A percentile compares a stretch with the other conserved stretches of the same genome.
phyloP scores from a whole-genome alignment of 768 basidiomycete species.

The Chalciporus pseudorubinellus region DNA sequence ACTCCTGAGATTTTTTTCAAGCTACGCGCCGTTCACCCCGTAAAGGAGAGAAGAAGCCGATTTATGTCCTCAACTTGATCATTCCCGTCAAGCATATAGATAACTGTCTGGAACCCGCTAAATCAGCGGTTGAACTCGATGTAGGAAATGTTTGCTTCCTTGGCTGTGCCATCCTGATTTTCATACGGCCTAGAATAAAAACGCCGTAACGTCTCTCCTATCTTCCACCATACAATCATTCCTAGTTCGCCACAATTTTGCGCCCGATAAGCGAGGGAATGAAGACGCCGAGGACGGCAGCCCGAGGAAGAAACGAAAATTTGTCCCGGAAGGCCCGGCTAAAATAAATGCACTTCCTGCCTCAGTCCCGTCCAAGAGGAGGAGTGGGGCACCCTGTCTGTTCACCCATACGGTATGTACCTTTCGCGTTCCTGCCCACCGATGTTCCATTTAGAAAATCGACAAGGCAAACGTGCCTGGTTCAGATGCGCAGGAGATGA shows the following conservation, averaged over 20 bases:
- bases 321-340: constrained; percentile 21
- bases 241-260: constrained; percentile 62
- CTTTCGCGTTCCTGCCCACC: constrained; percentile 4
- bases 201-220: constrained; percentile 54
- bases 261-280: constrained; percentile 19
- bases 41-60: constrained; percentile 73
- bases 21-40: constrained; percentile 70
- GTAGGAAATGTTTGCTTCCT: constrained; percentile 39
- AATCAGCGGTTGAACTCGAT: constrained; percentile 62
- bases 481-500: constrained; percentile 28
- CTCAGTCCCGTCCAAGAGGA: constrained; percentile 5
- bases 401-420: constrained; percentile 22
- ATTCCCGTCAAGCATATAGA: constrained; percentile 69
- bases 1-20: constrained; percentile 27
- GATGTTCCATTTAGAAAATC: constrained; percentile 8
- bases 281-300: constrained; percentile 24
- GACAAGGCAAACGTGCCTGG: constrained; percentile 19
- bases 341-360: constrained; percentile 7
- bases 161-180: constrained; percentile 11
- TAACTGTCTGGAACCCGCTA: constrained; percentile 77
- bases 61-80: constrained; percentile 78
- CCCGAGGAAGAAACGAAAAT: constrained; percentile 53
- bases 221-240: constrained; percentile 59
- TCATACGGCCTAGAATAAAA: constrained; percentile 48
- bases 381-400: constrained; percentile 2